These are phyloP conservation scores for Trichosporon sp. DNA, from an alignment of 1,284 basidiomycete species.

Conservation along the genomic window DNA sequence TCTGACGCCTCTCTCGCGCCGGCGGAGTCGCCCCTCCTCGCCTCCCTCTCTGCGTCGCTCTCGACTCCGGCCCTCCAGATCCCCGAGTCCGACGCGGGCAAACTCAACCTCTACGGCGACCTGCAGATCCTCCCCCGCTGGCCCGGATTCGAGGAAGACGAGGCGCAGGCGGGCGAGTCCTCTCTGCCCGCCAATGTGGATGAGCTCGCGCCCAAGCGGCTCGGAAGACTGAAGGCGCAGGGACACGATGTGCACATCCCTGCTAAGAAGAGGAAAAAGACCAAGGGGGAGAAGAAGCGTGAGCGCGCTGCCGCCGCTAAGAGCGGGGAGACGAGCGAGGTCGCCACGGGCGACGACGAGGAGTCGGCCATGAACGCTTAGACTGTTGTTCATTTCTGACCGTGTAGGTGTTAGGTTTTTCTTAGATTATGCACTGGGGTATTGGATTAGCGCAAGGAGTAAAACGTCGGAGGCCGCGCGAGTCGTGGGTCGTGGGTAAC, in stretches of 20 bases:
- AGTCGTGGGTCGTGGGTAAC: too few species aligned
- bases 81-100: constrained; percentile 30
- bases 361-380: constrained; percentile 6
- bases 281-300: constrained; percentile 22
- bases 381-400: too few species aligned
- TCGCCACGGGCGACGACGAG: background rate
- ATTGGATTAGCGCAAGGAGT: background rate
- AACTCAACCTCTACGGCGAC: constrained; percentile 46
- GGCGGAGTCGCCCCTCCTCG: background rate
- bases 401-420: background rate
- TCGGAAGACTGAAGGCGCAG: constrained; percentile 52
- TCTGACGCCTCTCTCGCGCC: constrained; percentile 33
- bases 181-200: constrained; percentile 38
- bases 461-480: too few species aligned
- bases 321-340: constrained; percentile 12
- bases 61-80: constrained; percentile 15
- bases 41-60: constrained; percentile 22
- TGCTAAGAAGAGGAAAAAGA: constrained; percentile 39
- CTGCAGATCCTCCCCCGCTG: constrained; percentile 52
- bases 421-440: background rate
- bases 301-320: background rate
- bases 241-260: constrained; percentile 47
- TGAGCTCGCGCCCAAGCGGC: constrained; percentile 38
- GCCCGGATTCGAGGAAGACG: constrained; percentile 55
- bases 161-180: constrained; percentile 38